Percentiles rank a stretch among this genome's conserved stretches.
Evolutionary conservation across 1,284 basidiomycete genomes (phyloP).

Genomic region (Malassezia cuniculi): DNA sequence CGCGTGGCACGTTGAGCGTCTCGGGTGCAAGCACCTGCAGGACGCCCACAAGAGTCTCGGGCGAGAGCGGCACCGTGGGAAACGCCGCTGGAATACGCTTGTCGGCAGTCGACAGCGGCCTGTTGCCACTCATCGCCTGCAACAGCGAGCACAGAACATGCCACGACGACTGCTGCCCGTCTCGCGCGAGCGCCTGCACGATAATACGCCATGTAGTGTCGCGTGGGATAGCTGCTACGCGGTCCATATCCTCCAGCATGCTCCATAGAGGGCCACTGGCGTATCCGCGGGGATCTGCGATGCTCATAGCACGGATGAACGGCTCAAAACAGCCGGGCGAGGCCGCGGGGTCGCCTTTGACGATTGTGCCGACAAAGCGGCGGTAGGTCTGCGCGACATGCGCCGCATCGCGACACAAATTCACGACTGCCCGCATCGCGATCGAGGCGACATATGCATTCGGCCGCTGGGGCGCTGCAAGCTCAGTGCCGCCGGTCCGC

Average conservation of each 20-base stretch:
- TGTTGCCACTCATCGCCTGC: neutral
- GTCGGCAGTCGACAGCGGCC: neutral
- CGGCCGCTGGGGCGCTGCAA: neutral
- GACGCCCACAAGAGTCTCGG: constrained; percentile 5
- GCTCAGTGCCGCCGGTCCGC: constrained; percentile 1
- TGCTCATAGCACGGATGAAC: constrained; percentile 8
- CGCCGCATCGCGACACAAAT: neutral
- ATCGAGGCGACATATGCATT: constrained; percentile 2
- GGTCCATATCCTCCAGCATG: constrained; percentile 8
- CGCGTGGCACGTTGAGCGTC: too few species aligned
- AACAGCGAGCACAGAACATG: constrained; percentile 1
- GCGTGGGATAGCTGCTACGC: neutral
- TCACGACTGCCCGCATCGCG: constrained; percentile 8
- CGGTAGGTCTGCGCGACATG: too few species aligned
- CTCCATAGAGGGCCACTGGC: constrained; percentile 4
- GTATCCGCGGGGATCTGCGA: neutral
- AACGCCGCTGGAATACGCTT: neutral
- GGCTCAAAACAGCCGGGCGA: constrained; percentile 10
- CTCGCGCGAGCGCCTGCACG: constrained; percentile 12
- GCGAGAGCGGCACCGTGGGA: neutral
- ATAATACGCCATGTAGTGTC: constrained; percentile 10
- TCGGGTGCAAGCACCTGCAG: constrained; percentile 14
- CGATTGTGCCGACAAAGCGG: too few species aligned
- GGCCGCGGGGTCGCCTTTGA: too few species aligned
- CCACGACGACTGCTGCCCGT: constrained; percentile 7